Evolutionary conservation across 345 rosid genomes (phyloP).

Genomic region (Bretschneidera sinensis): DNA sequence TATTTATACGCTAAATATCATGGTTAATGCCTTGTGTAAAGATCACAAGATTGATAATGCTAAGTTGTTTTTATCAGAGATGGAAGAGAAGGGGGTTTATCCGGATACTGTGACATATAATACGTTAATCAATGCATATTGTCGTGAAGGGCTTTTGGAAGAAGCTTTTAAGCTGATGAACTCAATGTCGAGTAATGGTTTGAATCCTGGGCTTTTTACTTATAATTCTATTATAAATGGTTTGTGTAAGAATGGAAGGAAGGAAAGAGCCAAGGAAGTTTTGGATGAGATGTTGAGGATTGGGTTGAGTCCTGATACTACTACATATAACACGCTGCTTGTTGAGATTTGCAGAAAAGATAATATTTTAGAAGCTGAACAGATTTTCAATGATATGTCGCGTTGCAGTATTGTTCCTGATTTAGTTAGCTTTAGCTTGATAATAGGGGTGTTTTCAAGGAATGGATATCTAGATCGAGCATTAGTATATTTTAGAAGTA

Average conservation of each 20-base stretch:
- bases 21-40: slow-evolving; percentile 89
- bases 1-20: slow-evolving; percentile 58
- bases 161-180: slow-evolving; percentile 60
- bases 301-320: slow-evolving; percentile 60
- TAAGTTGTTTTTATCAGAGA: slow-evolving; percentile 34
- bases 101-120: slow-evolving; percentile 69
- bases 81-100: slow-evolving; percentile 55
- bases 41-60: slow-evolving; percentile 47
- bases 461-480: slow-evolving; percentile 51
- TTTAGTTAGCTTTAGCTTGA: slow-evolving; percentile 60
- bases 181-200: slow-evolving; percentile 53
- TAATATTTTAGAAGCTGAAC: slow-evolving; percentile 42
- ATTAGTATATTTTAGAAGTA: slow-evolving; percentile 38
- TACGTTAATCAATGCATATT: slow-evolving; percentile 61
- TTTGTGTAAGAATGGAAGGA: slow-evolving; percentile 48
- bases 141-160: slow-evolving; percentile 51
- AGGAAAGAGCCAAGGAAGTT: slow-evolving; percentile 54
- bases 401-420: slow-evolving; percentile 46
- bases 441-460: slow-evolving; percentile 46
- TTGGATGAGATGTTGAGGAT: slow-evolving; percentile 47
- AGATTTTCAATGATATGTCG: slow-evolving; percentile 51
- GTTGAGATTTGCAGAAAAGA: slow-evolving; percentile 61
- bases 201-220: slow-evolving; percentile 58
- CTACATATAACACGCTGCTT: slow-evolving; percentile 64
- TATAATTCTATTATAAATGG: slow-evolving; percentile 66